Evolutionary conservation across 2,329 filamentous ascomycete genomes (phyloP).

Genomic region (Sclerotinia trifoliorum): DNA sequence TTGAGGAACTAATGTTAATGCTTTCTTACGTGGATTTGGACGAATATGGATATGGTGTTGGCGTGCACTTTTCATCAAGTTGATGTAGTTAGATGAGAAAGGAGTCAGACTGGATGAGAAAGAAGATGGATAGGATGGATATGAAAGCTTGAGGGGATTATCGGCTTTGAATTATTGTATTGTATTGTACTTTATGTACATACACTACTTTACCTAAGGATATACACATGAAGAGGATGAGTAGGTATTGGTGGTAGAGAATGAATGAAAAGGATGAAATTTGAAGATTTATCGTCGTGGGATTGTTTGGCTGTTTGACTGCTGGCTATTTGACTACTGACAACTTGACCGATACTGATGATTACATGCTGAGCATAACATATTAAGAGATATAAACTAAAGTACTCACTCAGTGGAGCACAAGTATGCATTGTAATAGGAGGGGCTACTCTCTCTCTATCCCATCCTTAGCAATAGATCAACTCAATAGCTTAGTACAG

Average conservation of each 20-base stretch:
- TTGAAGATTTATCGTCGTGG: not conserved
- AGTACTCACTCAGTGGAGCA: too few species aligned
- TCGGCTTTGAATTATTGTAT: constrained; percentile 1
- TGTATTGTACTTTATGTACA: not conserved
- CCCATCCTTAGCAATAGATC: too few species aligned
- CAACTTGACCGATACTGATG: too few species aligned
- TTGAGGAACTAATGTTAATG: constrained; percentile 7
- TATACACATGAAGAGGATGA: not conserved
- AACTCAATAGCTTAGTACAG: too few species aligned
- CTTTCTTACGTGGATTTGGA: not conserved
- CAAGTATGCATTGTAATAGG: too few species aligned
- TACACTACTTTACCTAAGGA: not conserved
- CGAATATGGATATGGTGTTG: not conserved
- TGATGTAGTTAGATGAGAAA: not conserved
- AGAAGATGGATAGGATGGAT: constrained; percentile 1
- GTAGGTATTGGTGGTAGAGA: not conserved
- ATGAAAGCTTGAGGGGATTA: not conserved
- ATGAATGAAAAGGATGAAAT: not conserved
- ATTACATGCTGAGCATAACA: too few species aligned
- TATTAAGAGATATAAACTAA: too few species aligned
- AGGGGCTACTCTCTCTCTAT: too few species aligned
- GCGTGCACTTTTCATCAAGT: not conserved
- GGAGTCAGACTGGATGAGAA: too few species aligned
- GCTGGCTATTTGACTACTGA: too few species aligned
- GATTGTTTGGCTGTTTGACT: not conserved